These are phyloP conservation scores for Setaria viridis DNA, from an alignment of 202 grass and related monocot species.

Conservation along the genomic window DNA sequence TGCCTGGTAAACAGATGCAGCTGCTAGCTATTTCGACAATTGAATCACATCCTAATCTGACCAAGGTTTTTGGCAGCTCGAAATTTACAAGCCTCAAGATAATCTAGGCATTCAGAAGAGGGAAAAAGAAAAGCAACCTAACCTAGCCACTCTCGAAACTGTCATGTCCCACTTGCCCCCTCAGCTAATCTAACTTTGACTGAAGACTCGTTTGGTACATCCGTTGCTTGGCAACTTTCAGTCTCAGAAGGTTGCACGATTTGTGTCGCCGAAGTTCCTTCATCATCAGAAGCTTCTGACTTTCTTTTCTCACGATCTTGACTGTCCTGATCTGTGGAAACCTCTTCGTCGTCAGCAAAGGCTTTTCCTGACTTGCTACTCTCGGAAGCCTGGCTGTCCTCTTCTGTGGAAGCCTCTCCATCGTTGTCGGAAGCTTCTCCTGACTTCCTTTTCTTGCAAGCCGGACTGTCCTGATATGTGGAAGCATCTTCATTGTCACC, in stretches of 20 bases:
- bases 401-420: not conserved
- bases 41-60: slow-evolving; percentile 23
- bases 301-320: not conserved
- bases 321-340: not conserved
- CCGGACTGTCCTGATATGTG: not conserved
- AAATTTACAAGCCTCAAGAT: slow-evolving; percentile 25
- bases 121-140: not conserved
- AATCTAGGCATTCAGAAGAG: not conserved
- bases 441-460: slow-evolving; percentile 2
- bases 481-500: not conserved
- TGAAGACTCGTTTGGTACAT: slow-evolving; percentile 15
- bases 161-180: not conserved
- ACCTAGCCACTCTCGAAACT: not conserved
- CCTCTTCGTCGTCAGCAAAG: not conserved
- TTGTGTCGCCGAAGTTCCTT: not conserved
- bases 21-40: not conserved
- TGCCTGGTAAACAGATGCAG: slow-evolving; percentile 4
- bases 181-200: slow-evolving; percentile 36
- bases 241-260: slow-evolving; percentile 9
- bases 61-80: not conserved
- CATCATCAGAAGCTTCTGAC: slow-evolving; percentile 5
- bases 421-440: not conserved
- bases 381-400: not conserved
- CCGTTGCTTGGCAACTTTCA: slow-evolving; percentile 27
- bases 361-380: not conserved